Percentiles rank a stretch among this genome's conserved stretches.
Evolutionary conservation across 2,329 filamentous ascomycete genomes (phyloP).

Genomic region (Alternaria atra): DNA sequence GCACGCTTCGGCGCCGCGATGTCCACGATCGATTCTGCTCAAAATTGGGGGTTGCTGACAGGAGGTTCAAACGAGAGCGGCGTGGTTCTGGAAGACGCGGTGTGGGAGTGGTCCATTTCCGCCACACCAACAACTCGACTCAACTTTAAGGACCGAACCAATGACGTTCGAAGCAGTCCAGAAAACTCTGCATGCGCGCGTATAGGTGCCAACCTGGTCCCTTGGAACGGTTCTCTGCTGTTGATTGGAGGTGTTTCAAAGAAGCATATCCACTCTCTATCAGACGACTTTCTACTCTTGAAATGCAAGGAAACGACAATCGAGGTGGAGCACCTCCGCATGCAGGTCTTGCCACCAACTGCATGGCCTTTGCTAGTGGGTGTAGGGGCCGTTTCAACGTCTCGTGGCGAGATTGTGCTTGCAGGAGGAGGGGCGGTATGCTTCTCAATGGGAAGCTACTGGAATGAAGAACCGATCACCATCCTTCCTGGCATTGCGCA

Average conservation of each 20-base stretch:
- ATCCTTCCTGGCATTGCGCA: conserved; percentile 27
- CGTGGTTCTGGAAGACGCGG: conserved; percentile 65
- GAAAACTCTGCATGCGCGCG: conserved; percentile 48
- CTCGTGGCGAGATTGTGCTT: conserved; percentile 65
- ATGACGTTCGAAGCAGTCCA: conserved; percentile 26
- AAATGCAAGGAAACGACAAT: conserved; percentile 29
- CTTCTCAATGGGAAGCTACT: conserved; percentile 89
- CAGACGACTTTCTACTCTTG: conserved; percentile 42
- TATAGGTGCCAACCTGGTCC: conserved; percentile 63
- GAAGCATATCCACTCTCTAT: conserved; percentile 35
- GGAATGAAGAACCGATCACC: conserved; percentile 63
- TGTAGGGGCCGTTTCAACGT: conserved; percentile 63
- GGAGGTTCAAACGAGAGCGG: conserved; percentile 77
- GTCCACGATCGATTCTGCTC: conserved; percentile 53
- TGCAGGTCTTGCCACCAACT: conserved; percentile 32
- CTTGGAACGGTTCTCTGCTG: conserved; percentile 57
- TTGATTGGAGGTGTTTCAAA: conserved; percentile 63
- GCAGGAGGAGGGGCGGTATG: conserved; percentile 85
- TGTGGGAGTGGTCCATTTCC: conserved; percentile 70
- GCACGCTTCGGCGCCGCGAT: conserved; percentile 67
- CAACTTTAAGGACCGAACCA: conserved; percentile 42
- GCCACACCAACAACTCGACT: conserved; percentile 41
- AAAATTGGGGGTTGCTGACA: conserved; percentile 68
- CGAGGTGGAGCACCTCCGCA: conserved; percentile 26
- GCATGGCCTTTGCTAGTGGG: conserved; percentile 76